Percentiles rank a stretch among this genome's conserved stretches.
phyloP scores from a whole-genome alignment of 2,329 filamentous ascomycete species.

The Colletotrichum trifolii region DNA sequence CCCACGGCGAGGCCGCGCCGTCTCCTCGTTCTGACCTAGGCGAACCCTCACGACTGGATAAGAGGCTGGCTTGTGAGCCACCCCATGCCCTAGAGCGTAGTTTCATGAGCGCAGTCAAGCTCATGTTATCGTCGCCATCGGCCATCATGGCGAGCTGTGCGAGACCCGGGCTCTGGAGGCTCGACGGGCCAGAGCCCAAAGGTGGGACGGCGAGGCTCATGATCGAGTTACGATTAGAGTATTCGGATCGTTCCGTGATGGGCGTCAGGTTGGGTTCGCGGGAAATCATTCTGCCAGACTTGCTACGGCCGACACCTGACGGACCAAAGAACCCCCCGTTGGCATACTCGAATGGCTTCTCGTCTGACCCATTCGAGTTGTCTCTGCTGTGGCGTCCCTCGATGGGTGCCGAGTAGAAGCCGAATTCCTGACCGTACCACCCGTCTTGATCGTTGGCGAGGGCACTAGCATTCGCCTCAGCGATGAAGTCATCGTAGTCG shows the following conservation, averaged over 20 bases:
- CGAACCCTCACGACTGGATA: conserved; percentile 63
- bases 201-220: conserved; percentile 75
- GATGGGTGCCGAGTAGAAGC: conserved; percentile 82
- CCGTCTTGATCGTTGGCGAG: conserved; percentile 92
- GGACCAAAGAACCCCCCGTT: conserved; percentile 93
- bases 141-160: conserved; percentile 79
- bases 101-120: conserved; percentile 76
- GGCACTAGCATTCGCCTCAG: conserved; percentile 92
- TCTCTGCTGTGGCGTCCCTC: conserved; percentile 56
- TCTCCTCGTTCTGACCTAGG: conserved; percentile 62
- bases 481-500: conserved; percentile 91
- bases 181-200: conserved; percentile 56
- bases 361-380: conserved; percentile 47
- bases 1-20: conserved; percentile 56
- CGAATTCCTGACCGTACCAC: conserved; percentile 96
- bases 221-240: conserved; percentile 92
- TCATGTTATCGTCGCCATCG: conserved; percentile 74
- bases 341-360: conserved; percentile 67
- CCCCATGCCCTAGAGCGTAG: conserved; percentile 83
- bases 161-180: conserved; percentile 76
- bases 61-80: conserved; percentile 79
- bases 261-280: conserved; percentile 93
- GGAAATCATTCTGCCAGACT: conserved; percentile 79
- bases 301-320: conserved; percentile 74
- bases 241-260: conserved; percentile 95